phyloP scores from a whole-genome alignment of 345 rosid genomes.

The Chamaenerion angustifolium region DNA sequence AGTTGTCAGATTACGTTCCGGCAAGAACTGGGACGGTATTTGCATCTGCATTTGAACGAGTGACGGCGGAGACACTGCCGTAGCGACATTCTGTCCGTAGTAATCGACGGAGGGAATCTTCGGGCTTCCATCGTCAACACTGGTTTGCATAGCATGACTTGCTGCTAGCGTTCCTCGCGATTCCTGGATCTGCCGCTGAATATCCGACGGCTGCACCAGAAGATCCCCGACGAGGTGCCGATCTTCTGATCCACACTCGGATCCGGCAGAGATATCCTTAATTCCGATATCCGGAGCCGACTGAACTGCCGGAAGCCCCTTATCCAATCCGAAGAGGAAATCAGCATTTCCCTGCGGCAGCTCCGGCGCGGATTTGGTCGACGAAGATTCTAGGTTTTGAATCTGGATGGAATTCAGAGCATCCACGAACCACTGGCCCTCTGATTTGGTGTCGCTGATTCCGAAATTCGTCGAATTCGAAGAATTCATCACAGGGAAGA shows the following conservation, averaged over 20 bases:
- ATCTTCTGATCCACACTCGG: slow-evolving; percentile 37
- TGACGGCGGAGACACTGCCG: slow-evolving; percentile 11
- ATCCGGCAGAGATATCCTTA: slow-evolving; percentile 22
- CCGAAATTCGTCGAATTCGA: slow-evolving; percentile 8
- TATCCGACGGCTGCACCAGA: slow-evolving; percentile 16
- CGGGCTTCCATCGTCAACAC: slow-evolving; percentile 14
- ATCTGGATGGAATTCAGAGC: slow-evolving; percentile 36
- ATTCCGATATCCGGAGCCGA: slow-evolving; percentile 13
- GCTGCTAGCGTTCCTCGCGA: slow-evolving; percentile 26
- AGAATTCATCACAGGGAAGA: slow-evolving; percentile 22
- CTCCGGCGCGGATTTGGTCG: slow-evolving; percentile 12
- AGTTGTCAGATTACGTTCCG: slow-evolving; percentile 23
- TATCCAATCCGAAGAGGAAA: slow-evolving; percentile 39
- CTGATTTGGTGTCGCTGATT: slow-evolving; percentile 20
- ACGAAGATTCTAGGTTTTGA: slow-evolving; percentile 28
- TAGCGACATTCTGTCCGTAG: slow-evolving; percentile 12
- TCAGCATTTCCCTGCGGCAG: slow-evolving; percentile 22
- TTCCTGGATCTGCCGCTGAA: slow-evolving; percentile 32
- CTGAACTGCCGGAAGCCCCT: slow-evolving; percentile 16
- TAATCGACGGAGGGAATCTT: slow-evolving; percentile 14
- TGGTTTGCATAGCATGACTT: slow-evolving; percentile 14
- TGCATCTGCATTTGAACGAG: slow-evolving; percentile 18
- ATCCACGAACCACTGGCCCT: slow-evolving; percentile 47
- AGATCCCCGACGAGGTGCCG: slow-evolving; percentile 18
- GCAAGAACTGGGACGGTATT: slow-evolving; percentile 19